A percentile compares a stretch with the other conserved stretches of the same genome.
Evolutionary conservation across 768 basidiomycete genomes (phyloP).

Genomic region (Podaxis carcinomalis): DNA sequence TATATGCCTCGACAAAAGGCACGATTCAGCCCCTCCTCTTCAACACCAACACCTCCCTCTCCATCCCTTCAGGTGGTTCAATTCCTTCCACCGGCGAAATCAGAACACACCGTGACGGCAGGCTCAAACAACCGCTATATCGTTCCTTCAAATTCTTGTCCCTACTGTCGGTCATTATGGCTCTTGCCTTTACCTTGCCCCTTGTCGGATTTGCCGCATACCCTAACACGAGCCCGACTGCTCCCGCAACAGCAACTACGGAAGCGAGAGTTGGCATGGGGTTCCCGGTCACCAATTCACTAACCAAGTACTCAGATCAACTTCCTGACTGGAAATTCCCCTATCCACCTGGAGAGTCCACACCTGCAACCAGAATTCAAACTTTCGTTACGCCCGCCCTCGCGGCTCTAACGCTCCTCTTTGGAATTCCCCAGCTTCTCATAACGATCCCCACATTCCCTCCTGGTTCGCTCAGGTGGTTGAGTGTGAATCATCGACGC

Average conservation of each 20-base stretch:
- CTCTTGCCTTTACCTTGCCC: conserved; percentile 50
- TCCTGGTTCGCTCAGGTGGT: conserved; percentile 26
- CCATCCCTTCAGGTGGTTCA: conserved; percentile 23
- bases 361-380: conserved; percentile 22
- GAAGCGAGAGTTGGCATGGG: conserved; percentile 1
- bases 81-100: conserved; percentile 27
- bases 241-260: conserved; percentile 26
- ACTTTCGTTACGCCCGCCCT: conserved; percentile 35
- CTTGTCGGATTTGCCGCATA: conserved; percentile 49
- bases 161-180: conserved; percentile 42
- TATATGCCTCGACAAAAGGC: conserved; percentile 55
- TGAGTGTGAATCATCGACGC: not conserved
- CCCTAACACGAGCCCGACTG: conserved; percentile 24
- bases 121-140: conserved; percentile 15
- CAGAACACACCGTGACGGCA: conserved; percentile 30
- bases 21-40: conserved; percentile 10
- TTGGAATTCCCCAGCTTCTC: conserved; percentile 57
- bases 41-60: not conserved
- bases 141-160: conserved; percentile 61
- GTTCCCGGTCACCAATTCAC: not conserved
- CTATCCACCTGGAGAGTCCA: conserved; percentile 9
- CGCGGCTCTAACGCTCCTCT: conserved; percentile 47
- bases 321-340: not conserved
- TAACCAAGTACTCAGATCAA: not conserved
- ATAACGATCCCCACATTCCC: conserved; percentile 52